Base-by-base conservation (phyloP, 2,329 filamentous ascomycete genomes). In the Amphichorda felina region DNA sequence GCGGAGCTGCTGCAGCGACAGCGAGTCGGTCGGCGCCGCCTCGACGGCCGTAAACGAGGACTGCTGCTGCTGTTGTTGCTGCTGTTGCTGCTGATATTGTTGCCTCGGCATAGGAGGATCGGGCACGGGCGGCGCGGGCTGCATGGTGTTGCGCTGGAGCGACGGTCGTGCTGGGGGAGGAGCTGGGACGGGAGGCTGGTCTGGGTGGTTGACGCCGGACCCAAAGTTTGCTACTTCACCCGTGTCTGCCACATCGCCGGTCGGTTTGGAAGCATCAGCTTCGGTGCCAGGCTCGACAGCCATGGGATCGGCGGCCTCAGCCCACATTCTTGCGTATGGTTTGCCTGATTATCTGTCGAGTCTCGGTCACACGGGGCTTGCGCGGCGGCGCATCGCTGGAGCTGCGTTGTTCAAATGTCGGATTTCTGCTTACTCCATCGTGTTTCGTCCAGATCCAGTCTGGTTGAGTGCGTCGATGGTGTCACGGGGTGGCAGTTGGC, bases 1-100 rank as follows among this genome's bases (percentile, higher is more conserved):
- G 43, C 75, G 72, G 34, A 89, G 65, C 56, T 89, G 82, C 41
- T 77, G 70, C 30, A 89, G 63, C 24, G 82, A 88, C 19, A 89
- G 66, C 13, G 82, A 88, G 58, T 88, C 82, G 17, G 51, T 73
- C 7, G 63, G 66, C 35, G 56, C 55, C 21, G 47, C 35, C 53
- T 50, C 37, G 43, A 36, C 38, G 41, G 41, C 45, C 34, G 43
- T 40, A 33, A 56, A 49, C 34, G 45, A 30, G 34, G 44, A 9
- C 42, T 34, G 40, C 40, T 37, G 42, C 38, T 37, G 39, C 35
- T 35, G 50, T 41, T 31, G 36, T 39, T 30, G 40, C 33, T 14
- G 37, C 25, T 33, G 39, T 40, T 28, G 49, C 40, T 38, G 54
- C 46, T 39, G 46, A 8, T n/a, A n/a, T n/a, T n/a, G n/a, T n/a